These are phyloP conservation scores for Brassica juncea DNA, from an alignment of 345 rosid species.

Conservation along the genomic window DNA sequence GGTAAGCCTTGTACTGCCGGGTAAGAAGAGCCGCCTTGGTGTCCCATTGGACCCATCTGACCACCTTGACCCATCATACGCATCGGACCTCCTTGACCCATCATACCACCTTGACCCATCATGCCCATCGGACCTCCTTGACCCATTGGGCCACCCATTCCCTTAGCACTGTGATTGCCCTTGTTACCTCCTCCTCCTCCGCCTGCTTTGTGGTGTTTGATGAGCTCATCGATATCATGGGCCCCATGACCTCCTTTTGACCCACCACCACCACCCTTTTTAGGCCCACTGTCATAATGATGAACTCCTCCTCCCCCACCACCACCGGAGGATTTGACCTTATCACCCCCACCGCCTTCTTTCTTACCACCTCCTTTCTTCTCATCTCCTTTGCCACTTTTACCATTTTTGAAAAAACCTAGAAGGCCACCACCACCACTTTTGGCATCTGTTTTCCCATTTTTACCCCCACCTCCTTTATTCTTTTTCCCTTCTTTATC, in stretches of 20 bases:
- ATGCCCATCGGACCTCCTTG: conserved; percentile 38
- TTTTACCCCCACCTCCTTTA: conserved; percentile 48
- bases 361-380: conserved; percentile 36
- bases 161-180: conserved; percentile 29
- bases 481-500: conserved; percentile 43
- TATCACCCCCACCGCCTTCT: conserved; percentile 45
- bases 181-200: conserved; percentile 41
- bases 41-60: conserved; percentile 43
- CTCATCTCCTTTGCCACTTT: conserved; percentile 40
- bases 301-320: conserved; percentile 41
- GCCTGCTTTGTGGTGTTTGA: conserved; percentile 43
- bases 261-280: conserved; percentile 54
- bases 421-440: conserved; percentile 42
- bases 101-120: conserved; percentile 38
- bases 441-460: conserved; percentile 43
- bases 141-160: conserved; percentile 40
- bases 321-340: conserved; percentile 36
- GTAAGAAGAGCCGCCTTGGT: conserved; percentile 41
- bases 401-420: conserved; percentile 54
- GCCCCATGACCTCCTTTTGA: conserved; percentile 45
- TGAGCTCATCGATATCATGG: conserved; percentile 50
- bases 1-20: conserved; percentile 82
- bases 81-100: conserved; percentile 32
- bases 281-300: conserved; percentile 48
- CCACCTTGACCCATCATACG: conserved; percentile 45